phyloP scores from a whole-genome alignment of 176 grass and related monocot genomes.

The Zea mays region Zm-B73-REFERENCE-NAM-5.0 NC_050097.1:67292501-67293000 shows the following conservation, averaged over 20 bases:
- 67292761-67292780: constrained; percentile 18
- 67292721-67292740: neutral
- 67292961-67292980: neutral
- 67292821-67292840: neutral
- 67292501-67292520: too few relatives aligned
- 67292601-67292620: too few relatives aligned
- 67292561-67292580: too few relatives aligned
- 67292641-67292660: too few relatives aligned
- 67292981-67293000: neutral
- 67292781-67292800: neutral
- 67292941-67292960: neutral
- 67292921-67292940: neutral
- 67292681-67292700: too few relatives aligned
- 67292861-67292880: neutral
- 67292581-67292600: too few relatives aligned
- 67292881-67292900: neutral
- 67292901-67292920: neutral
- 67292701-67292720: too few relatives aligned
- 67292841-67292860: neutral
- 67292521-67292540: too few relatives aligned
- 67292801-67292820: neutral
- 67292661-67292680: too few relatives aligned
- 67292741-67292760: neutral
- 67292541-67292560: too few relatives aligned
- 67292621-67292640: too few relatives aligned